Percentiles rank a stretch among this genome's conserved stretches.
These are phyloP conservation scores for Acanthamoeba healyi DNA, from an alignment of 208 protist species.

Conservation along the genomic window DNA sequence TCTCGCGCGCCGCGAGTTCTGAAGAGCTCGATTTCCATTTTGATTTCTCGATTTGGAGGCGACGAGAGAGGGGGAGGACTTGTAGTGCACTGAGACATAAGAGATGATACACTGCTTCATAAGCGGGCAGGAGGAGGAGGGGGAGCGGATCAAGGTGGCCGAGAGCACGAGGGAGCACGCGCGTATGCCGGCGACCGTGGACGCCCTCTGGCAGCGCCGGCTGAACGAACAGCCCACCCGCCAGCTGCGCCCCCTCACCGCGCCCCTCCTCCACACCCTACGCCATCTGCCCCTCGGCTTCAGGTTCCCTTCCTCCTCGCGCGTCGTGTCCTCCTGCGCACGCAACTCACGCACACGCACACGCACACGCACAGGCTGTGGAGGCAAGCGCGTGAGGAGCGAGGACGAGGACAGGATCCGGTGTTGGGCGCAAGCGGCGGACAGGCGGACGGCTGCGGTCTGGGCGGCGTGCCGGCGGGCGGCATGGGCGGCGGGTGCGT, in stretches of 20 bases:
- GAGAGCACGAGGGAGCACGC: conserved; percentile 12
- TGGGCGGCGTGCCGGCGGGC: conserved; percentile 17
- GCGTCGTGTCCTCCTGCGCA: neutral
- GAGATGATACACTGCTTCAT: conserved; percentile 65
- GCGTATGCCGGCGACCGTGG: neutral
- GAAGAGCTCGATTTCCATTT: no score
- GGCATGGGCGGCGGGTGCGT: conserved; percentile 78
- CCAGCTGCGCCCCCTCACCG: neutral
- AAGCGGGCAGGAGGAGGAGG: conserved; percentile 29
- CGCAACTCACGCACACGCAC: no score
- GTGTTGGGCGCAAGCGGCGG: conserved; percentile 8
- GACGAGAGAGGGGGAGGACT: no score
- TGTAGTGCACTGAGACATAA: no score
- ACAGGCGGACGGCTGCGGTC: neutral
- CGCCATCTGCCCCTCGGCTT: conserved; percentile 41
- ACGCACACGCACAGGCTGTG: conserved; percentile 63
- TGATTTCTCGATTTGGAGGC: no score
- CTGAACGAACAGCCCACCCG: conserved; percentile 48
- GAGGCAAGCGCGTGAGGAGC: conserved; percentile 45
- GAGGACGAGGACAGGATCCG: neutral
- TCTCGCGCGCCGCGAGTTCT: no score
- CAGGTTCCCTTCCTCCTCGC: neutral
- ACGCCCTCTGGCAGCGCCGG: conserved; percentile 65
- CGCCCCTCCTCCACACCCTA: neutral
- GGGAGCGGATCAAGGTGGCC: conserved; percentile 11